phyloP scores from a whole-genome alignment of 441 rosid species.

The Jatropha multifida region DNA sequence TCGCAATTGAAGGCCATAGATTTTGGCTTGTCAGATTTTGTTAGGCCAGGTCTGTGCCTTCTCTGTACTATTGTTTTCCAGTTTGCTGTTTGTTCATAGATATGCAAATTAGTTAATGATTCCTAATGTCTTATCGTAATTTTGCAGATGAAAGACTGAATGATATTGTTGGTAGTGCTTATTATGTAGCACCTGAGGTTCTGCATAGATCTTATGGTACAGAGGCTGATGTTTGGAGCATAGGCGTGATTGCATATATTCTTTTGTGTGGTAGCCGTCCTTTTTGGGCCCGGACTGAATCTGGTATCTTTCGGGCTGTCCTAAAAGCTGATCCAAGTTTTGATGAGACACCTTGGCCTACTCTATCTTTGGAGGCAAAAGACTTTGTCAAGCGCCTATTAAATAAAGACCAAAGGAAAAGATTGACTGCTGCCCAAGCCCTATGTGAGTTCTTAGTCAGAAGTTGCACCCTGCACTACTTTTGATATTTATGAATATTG shows the following conservation, averaged over 20 bases:
- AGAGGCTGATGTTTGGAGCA: conserved; percentile 97
- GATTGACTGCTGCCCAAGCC: conserved; percentile 98
- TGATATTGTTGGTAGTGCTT: conserved; percentile 98
- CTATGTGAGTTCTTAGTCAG: conserved; percentile 54
- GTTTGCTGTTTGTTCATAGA: background rate
- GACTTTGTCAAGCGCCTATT: conserved; percentile 84
- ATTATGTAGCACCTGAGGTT: conserved; percentile 98
- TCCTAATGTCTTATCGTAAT: conserved; percentile 8
- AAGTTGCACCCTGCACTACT: background rate
- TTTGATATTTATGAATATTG: background rate
- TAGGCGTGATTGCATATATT: conserved; percentile 98
- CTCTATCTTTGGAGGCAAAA: conserved; percentile 79
- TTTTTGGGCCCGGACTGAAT: conserved; percentile 97
- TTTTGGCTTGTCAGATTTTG: conserved; percentile 97
- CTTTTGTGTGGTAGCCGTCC: conserved; percentile 95
- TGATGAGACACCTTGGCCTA: conserved; percentile 97
- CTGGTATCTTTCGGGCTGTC: conserved; percentile 92
- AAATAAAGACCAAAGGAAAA: conserved; percentile 90
- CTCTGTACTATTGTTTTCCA: background rate
- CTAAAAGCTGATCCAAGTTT: conserved; percentile 89
- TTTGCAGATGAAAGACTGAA: conserved; percentile 91
- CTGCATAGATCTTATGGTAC: conserved; percentile 88
- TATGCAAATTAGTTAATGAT: conserved; percentile 9
- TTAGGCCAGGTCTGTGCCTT: conserved; percentile 71
- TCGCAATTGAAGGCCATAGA: conserved; percentile 89